These are phyloP conservation scores for Phytophthora sansomeana DNA, from an alignment of 352 stramenopile genomes.

Conservation along the genomic window DNA sequence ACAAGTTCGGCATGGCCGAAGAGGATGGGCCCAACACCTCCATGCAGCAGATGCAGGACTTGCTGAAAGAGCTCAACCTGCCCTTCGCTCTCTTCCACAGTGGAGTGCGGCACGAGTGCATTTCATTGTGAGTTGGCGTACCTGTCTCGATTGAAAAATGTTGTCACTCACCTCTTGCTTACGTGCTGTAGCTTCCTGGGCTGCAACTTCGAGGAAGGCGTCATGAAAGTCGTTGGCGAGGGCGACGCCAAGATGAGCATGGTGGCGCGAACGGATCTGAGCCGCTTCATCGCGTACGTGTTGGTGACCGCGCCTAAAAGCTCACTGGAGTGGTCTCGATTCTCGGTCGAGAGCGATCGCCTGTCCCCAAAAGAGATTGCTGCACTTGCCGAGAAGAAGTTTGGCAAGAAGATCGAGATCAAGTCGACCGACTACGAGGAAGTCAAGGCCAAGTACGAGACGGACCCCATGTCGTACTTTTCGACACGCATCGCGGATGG, in stretches of 20 bases:
- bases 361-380: conserved; percentile 31
- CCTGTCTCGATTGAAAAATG: neutral
- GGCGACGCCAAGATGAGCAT: conserved; percentile 33
- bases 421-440: conserved; percentile 25
- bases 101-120: conserved; percentile 33
- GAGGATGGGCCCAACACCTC: too few species aligned
- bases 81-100: conserved; percentile 36
- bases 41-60: too few species aligned
- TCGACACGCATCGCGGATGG: conserved; percentile 29
- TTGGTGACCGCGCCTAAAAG: conserved; percentile 22
- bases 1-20: too few species aligned
- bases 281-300: conserved; percentile 35
- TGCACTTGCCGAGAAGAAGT: conserved; percentile 34
- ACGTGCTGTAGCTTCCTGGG: conserved; percentile 13
- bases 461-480: conserved; percentile 29
- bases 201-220: conserved; percentile 30
- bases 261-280: conserved; percentile 17
- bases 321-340: conserved; percentile 21
- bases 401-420: conserved; percentile 40
- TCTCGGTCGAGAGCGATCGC: conserved; percentile 33
- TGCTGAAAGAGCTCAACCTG: conserved; percentile 33
- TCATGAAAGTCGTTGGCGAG: conserved; percentile 29
- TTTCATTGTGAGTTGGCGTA: conserved; percentile 11
- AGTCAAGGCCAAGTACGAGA: conserved; percentile 36
- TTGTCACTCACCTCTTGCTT: neutral